Evolutionary conservation across 768 basidiomycete species (phyloP), one percentile per base, ranked within the genome.

Genomic region (Favolaschia claudopus): DNA sequence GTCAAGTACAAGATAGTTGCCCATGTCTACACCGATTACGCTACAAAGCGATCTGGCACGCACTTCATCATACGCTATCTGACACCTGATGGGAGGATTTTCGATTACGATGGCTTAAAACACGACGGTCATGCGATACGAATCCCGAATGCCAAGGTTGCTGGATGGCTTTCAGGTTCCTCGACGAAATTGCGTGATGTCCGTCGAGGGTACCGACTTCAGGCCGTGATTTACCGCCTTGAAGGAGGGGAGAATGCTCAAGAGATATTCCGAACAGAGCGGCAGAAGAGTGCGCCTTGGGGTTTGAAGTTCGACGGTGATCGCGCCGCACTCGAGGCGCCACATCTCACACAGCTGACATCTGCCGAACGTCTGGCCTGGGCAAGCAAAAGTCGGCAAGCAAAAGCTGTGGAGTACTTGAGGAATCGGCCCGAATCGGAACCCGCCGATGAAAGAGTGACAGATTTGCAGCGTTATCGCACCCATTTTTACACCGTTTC

Each of bases 11-110:
- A 32, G 27, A 15, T 60, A 22, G 46, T 34, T 14, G 58, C 29
- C 4, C 45, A 60, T 13, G 38, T 60, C 34, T 60, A 54, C 28
- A 55, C 51, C 45, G 37, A 59, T 29, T 36, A 52, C 43, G 47
- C 46, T 19, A 22, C 15, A 13, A 22, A 14, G 10, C 50, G 58
- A 2, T 1, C 29, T 4, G 31, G 20, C 28, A n/a, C 44, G 3
- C 58, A 60, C 46, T 60, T 60, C 38, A 60, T 60, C 15, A 39
- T 52, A n/a, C 58, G 58, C 13, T 60, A 60, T 42, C 19, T 31
- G 20, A 39, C 37, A 34, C 45, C 58, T 4, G 52, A 60, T 22
- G 52, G 58, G 17, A 29, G 38, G n/a, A 47, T 60, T 12, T 60
- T 60, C 31, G 37, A 60, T 19, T 60, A 53, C 33, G 58, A 60